These are phyloP conservation scores for Fonsecaea pugnacius DNA, from an alignment of 2,329 filamentous ascomycete species.

Conservation along the genomic window DNA sequence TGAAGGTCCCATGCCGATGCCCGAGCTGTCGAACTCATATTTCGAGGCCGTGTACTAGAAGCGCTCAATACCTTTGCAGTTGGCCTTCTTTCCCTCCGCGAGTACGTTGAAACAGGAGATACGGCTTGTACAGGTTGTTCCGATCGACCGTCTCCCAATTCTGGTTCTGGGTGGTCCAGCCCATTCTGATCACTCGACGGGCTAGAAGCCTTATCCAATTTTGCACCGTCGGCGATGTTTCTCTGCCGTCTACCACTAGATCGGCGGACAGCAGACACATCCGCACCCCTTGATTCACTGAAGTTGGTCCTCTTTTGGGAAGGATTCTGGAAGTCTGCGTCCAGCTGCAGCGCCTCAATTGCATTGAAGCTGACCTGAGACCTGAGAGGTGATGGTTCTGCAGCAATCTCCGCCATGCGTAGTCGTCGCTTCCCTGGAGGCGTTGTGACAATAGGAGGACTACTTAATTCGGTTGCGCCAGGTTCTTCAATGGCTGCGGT, in stretches of 20 bases:
- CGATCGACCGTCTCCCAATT: background rate
- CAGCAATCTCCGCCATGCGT: conserved; percentile 33
- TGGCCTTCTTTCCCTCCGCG: conserved; percentile 12
- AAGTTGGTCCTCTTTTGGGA: background rate
- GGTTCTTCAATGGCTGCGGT: conserved; percentile 2
- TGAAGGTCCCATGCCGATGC: conserved; percentile 51
- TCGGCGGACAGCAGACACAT: background rate
- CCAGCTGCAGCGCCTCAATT: conserved; percentile 24
- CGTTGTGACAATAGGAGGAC: conserved; percentile 24
- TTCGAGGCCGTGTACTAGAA: conserved; percentile 40
- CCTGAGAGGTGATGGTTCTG: conserved; percentile 28
- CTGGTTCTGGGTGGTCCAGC: background rate
- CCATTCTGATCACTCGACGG: background rate
- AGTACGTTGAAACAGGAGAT: background rate
- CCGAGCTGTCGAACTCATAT: conserved; percentile 44
- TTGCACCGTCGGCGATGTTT: too few relatives aligned
- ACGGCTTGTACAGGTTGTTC: background rate
- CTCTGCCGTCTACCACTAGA: too few relatives aligned
- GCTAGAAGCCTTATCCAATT: background rate
- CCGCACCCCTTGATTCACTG: background rate
- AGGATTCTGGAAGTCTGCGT: conserved; percentile 16
- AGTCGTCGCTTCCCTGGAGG: conserved; percentile 29
- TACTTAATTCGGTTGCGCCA: conserved; percentile 19
- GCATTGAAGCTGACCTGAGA: conserved; percentile 33
- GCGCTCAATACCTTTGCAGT: conserved; percentile 9